Conservation (phyloP, 768 basidiomycete species). For the Collybiopsis luxurians region DNA sequence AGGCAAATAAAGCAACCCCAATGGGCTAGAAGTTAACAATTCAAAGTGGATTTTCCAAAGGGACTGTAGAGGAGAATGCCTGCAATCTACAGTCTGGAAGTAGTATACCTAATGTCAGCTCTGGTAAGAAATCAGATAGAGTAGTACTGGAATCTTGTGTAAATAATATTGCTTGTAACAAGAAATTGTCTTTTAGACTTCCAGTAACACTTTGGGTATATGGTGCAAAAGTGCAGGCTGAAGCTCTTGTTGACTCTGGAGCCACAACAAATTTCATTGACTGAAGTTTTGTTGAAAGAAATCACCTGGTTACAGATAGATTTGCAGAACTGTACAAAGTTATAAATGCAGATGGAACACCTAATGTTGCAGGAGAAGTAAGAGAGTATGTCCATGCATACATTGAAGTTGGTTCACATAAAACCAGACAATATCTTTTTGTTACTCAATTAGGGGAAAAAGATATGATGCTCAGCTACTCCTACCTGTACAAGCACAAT, state of each 20-base stretch:
- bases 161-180: slow-evolving; percentile 1
- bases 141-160: slow-evolving; percentile 4
- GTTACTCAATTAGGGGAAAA: slow-evolving; percentile 3
- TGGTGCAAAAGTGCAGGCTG: neutral
- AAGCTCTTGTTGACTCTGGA: slow-evolving; percentile 3
- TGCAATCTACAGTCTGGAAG: slow-evolving; percentile 1
- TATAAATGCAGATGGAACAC: neutral
- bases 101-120: neutral
- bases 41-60: neutral
- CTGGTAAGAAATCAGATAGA: neutral
- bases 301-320: slow-evolving; percentile 3
- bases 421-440: neutral
- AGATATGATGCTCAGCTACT: slow-evolving; percentile 2
- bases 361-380: slow-evolving; percentile 1
- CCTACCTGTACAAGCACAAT: slow-evolving; percentile 1
- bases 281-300: neutral
- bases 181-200: slow-evolving; percentile 1
- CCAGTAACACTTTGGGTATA: slow-evolving; percentile 5
- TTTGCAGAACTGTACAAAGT: neutral
- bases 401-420: neutral
- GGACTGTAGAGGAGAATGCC: slow-evolving; percentile 5
- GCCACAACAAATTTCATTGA: slow-evolving; percentile 8
- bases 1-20: neutral
- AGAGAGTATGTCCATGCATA: neutral
- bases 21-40: neutral